Conservation (phyloP, 345 rosid genomes). For the Brassica juncea region DNA sequence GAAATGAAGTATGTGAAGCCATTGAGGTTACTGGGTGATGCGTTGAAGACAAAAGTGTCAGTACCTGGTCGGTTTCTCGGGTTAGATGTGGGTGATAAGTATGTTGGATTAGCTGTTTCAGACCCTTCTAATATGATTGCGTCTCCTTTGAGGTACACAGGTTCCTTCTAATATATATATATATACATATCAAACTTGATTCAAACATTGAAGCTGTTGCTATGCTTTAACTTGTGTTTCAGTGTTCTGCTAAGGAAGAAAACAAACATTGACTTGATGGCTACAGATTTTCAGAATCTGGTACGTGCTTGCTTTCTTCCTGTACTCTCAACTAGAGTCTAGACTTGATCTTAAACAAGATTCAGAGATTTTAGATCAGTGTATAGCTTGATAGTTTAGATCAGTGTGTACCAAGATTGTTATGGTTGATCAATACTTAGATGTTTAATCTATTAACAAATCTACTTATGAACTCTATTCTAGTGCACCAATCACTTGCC, state of each 20-base stretch:
- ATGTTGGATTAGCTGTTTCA: constrained; percentile 78
- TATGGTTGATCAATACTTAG: constrained; percentile 8
- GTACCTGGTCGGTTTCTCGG: constrained; percentile 63
- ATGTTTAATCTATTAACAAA: background rate
- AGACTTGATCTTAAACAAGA: background rate
- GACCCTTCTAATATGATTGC: constrained; percentile 59
- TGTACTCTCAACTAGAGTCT: constrained; percentile 2
- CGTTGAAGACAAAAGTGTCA: constrained; percentile 45
- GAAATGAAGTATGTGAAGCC: constrained; percentile 79
- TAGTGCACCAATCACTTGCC: background rate
- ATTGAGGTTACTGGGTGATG: constrained; percentile 49
- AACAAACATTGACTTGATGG: constrained; percentile 64
- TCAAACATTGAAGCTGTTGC: too few species aligned
- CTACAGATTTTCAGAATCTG: constrained; percentile 64
- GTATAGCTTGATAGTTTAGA: constrained; percentile 12
- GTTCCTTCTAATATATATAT: background rate
- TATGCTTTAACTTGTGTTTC: constrained; percentile 7
- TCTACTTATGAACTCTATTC: background rate
- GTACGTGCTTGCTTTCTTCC: constrained; percentile 42
- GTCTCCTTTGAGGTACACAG: constrained; percentile 59
- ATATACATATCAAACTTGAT: background rate
- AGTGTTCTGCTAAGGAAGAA: constrained; percentile 78
- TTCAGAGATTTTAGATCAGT: background rate
- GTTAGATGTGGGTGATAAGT: constrained; percentile 88
- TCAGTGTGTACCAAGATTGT: constrained; percentile 17